Base-by-base conservation (phyloP, 2,329 filamentous ascomycete species). In the Graphiopsis chlorocephala region DNA sequence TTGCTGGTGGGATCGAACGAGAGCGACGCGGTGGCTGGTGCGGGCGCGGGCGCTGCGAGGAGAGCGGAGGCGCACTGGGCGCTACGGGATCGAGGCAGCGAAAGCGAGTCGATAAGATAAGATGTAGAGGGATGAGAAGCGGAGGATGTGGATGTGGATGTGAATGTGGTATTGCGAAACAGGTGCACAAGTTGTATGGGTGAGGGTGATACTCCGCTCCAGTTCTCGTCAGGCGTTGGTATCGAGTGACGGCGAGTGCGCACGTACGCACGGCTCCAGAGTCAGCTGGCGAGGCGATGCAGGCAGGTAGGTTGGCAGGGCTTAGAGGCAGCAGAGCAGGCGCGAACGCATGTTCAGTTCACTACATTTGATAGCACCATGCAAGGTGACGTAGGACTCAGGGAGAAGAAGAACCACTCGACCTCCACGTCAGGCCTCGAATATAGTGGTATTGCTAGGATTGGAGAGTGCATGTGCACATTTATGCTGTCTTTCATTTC, bases 1-100 rank as follows among this genome's bases (percentile, higher is more conserved):
- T 17, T n/a, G 1, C 20, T 52, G 45, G 59, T 61, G 59, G 23
- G 59, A 42, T 45, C 20, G 28, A 26, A 20, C 20, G 50, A 31
- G 47, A 7, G 47, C 47, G 38, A 50, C 20, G 47, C 38, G 56
- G 58, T 61, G 58, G 58, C 58, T 61, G 58, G 58, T 17, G 15
- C 25, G 55, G 57, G 57, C 28, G 17, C 15, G 56, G 17, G 35
- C 35, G 23, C n/a, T n/a, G n/a, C 20, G 26, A 47, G 31, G 26
- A 38, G 35, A n/a, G 33, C 11, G 26, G 25, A 38, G 56, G 35
- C 38, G 50, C 50, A 29, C 26, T 29, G 23, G 47, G 48, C 26
- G 25, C 48, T 28, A 23, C 26, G 15, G 15, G 48, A 52, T 52
- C 48, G 12, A 10, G n/a, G 23, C 48, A 29, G 48, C 47, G 15